These are phyloP conservation scores for Fonsecaea multimorphosa DNA, from an alignment of 2,329 filamentous ascomycete genomes.

Conservation along the genomic window DNA sequence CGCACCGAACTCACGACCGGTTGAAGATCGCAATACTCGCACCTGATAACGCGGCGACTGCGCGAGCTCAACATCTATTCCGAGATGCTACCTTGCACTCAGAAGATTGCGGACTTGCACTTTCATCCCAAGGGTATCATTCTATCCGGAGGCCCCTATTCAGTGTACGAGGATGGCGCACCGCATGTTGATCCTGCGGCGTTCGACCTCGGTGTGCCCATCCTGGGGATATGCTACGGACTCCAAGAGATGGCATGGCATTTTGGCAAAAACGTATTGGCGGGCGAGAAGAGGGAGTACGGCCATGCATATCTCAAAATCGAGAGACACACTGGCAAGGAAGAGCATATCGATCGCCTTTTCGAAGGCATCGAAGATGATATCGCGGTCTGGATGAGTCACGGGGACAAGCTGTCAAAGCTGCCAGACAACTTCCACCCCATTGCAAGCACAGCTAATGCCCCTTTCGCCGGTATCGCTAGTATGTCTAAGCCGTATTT, in stretches of 20 bases:
- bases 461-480: conserved; percentile 75
- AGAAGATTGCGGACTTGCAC: conserved; percentile 75
- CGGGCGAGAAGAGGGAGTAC: conserved; percentile 72
- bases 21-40: conserved; percentile 68
- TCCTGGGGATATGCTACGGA: conserved; percentile 68
- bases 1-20: conserved; percentile 21
- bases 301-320: conserved; percentile 72
- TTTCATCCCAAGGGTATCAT: conserved; percentile 87
- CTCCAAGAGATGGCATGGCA: conserved; percentile 77
- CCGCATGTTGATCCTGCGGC: conserved; percentile 82
- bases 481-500: conserved; percentile 69
- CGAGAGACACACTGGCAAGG: conserved; percentile 60
- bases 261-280: conserved; percentile 69
- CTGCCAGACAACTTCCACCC: conserved; percentile 75
- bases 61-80: conserved; percentile 81
- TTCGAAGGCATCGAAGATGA: conserved; percentile 76
- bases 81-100: conserved; percentile 87
- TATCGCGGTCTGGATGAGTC: conserved; percentile 82
- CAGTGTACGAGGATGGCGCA: conserved; percentile 79
- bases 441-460: conserved; percentile 77
- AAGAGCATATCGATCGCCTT: conserved; percentile 73
- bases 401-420: conserved; percentile 80
- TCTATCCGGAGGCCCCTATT: conserved; percentile 73
- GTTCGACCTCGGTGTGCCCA: conserved; percentile 73
- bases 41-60: conserved; percentile 76